Percentiles rank a stretch among this genome's conserved stretches.
Conservation (phyloP, 441 rosid genomes). For the Theobroma grandiflorum region DNA sequence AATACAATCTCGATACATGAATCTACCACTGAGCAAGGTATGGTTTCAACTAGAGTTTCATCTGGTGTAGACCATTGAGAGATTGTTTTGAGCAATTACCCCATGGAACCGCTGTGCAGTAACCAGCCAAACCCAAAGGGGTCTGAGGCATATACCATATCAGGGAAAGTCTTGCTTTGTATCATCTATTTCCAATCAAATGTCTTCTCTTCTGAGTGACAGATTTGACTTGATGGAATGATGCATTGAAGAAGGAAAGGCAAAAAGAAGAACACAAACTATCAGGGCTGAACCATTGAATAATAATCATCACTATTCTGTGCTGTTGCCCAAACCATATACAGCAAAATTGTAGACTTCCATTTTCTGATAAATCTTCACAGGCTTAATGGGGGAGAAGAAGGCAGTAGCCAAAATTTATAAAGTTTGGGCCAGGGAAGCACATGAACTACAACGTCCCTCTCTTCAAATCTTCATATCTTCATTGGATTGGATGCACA, state of each 20-base stretch:
- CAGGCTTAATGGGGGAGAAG: no score
- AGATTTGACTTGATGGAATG: conserved; percentile 21
- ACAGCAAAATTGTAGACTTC: no score
- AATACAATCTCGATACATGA: no score
- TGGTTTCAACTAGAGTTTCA: no score
- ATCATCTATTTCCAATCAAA: not conserved
- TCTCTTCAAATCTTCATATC: not conserved
- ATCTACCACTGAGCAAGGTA: no score
- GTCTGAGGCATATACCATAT: conserved; percentile 16
- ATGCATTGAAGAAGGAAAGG: not conserved
- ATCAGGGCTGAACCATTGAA: no score
- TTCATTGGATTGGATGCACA: not conserved
- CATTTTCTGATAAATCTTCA: no score
- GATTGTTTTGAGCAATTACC: not conserved
- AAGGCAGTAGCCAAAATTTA: no score
- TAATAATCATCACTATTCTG: no score
- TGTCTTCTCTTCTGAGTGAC: not conserved
- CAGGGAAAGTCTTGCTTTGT: conserved; percentile 18
- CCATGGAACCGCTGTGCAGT: not conserved
- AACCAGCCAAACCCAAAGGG: not conserved
- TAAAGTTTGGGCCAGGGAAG: no score
- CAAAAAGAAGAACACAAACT: no score
- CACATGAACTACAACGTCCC: not conserved
- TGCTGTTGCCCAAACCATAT: no score
- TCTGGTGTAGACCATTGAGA: not conserved